Percentiles rank a stretch among this genome's conserved stretches.
phyloP scores from a whole-genome alignment of 345 rosid species.

The Populus davidiana region DNA sequence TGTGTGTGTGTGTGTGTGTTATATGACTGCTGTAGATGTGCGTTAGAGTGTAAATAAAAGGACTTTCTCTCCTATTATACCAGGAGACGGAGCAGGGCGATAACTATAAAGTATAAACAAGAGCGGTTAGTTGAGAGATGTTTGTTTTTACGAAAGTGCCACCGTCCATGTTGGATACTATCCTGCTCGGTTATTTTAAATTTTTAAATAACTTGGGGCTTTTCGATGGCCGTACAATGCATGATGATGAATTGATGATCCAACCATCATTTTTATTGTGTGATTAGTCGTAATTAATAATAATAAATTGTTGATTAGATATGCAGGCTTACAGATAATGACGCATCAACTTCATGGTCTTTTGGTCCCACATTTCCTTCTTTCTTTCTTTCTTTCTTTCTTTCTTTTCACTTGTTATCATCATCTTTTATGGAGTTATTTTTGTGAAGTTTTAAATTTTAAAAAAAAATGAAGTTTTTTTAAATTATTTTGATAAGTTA shows the following conservation, averaged over 20 bases:
- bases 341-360: neutral
- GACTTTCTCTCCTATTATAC: too few relatives aligned
- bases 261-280: neutral
- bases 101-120: too few relatives aligned
- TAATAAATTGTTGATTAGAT: neutral
- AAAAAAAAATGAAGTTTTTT: too few relatives aligned
- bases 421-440: too few relatives aligned
- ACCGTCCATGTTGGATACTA: neutral
- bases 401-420: too few relatives aligned
- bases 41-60: neutral
- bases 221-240: neutral
- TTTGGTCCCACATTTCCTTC: neutral
- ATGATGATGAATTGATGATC: slow-evolving; percentile 1
- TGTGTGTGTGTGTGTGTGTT: neutral
- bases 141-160: neutral
- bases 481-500: too few relatives aligned
- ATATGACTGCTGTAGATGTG: neutral
- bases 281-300: too few relatives aligned
- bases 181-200: neutral
- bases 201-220: neutral
- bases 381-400: neutral
- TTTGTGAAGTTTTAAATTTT: too few relatives aligned
- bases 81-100: too few relatives aligned
- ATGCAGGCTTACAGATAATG: neutral
- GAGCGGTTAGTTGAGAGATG: slow-evolving; percentile 5